These are phyloP conservation scores for Bjerkandera adusta DNA, from an alignment of 1,284 basidiomycete species.

Conservation along the genomic window DNA sequence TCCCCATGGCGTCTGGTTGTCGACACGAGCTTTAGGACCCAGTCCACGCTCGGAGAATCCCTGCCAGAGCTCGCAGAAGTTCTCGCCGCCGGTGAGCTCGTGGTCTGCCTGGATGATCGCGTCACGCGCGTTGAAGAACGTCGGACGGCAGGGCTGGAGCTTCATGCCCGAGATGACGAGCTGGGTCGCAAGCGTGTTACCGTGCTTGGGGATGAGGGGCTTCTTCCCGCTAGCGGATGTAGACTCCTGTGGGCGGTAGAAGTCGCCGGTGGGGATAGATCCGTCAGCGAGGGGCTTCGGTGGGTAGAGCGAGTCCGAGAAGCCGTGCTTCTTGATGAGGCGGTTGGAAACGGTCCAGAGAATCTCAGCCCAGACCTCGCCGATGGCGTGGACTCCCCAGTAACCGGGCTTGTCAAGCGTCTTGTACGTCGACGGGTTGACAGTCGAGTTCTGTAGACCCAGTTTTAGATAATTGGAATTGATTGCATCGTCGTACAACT, in stretches of 20 bases:
- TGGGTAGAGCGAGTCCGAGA: conserved; percentile 77
- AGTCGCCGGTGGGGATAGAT: conserved; percentile 63
- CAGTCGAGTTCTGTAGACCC: conserved; percentile 51
- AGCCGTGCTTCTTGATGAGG: conserved; percentile 82
- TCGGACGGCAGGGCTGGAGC: conserved; percentile 88
- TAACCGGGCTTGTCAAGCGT: conserved; percentile 93
- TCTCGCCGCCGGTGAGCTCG: conserved; percentile 88
- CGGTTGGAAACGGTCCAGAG: conserved; percentile 82
- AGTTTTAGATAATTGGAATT: not conserved
- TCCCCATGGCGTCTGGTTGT: conserved; percentile 90
- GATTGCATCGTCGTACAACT: conserved; percentile 14
- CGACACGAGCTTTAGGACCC: conserved; percentile 71
- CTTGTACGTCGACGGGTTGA: conserved; percentile 94
- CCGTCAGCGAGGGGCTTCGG: conserved; percentile 63
- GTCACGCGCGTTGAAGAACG: conserved; percentile 90
- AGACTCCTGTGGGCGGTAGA: conserved; percentile 58
- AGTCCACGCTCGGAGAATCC: conserved; percentile 85
- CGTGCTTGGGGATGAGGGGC: conserved; percentile 84
- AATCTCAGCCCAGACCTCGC: conserved; percentile 95
- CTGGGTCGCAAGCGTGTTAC: conserved; percentile 87
- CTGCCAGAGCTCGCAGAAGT: conserved; percentile 87
- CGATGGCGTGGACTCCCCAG: conserved; percentile 90
- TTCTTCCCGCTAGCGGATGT: conserved; percentile 38
- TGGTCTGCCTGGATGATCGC: conserved; percentile 95
- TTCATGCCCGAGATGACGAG: conserved; percentile 93